Percentiles rank a stretch among this genome's conserved stretches.
Evolutionary conservation across 805 yeast species (phyloP).

Genomic region (Jamesozyma jinghongensis): DNA sequence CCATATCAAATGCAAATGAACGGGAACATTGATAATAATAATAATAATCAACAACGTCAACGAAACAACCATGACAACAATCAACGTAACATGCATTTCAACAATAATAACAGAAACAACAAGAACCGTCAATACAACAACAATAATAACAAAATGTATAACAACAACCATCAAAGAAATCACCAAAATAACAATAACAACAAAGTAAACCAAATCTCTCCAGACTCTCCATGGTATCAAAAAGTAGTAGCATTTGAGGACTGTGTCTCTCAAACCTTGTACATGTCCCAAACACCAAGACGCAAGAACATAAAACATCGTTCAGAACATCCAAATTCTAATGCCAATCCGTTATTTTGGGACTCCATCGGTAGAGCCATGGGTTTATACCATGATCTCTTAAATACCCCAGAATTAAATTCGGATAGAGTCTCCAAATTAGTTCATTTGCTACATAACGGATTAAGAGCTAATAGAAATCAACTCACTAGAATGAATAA

Average conservation of each 20-base stretch:
- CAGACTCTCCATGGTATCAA: constrained; percentile 40
- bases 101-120: constrained; percentile 2
- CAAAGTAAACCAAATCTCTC: constrained; percentile 15
- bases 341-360: constrained; percentile 42
- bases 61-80: constrained; percentile 1
- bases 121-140: constrained; percentile 2
- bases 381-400: constrained; percentile 40
- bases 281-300: constrained; percentile 30
- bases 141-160: constrained; percentile 4
- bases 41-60: constrained; percentile 9
- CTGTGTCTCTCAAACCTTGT: constrained; percentile 32
- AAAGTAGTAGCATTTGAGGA: constrained; percentile 47
- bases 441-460: constrained; percentile 45
- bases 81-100: constrained; percentile 8
- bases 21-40: constrained; percentile 2
- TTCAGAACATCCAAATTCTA: constrained; percentile 32
- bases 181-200: constrained; percentile 3
- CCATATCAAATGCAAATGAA: neutral
- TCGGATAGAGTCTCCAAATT: constrained; percentile 40
- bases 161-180: neutral
- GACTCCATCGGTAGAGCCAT: constrained; percentile 43
- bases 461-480: constrained; percentile 45
- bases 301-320: constrained; percentile 24
- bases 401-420: constrained; percentile 40
- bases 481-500: constrained; percentile 47